These are phyloP conservation scores for Ustilago loliicola DNA, from an alignment of 1,284 basidiomycete species.

Conservation along the genomic window DNA sequence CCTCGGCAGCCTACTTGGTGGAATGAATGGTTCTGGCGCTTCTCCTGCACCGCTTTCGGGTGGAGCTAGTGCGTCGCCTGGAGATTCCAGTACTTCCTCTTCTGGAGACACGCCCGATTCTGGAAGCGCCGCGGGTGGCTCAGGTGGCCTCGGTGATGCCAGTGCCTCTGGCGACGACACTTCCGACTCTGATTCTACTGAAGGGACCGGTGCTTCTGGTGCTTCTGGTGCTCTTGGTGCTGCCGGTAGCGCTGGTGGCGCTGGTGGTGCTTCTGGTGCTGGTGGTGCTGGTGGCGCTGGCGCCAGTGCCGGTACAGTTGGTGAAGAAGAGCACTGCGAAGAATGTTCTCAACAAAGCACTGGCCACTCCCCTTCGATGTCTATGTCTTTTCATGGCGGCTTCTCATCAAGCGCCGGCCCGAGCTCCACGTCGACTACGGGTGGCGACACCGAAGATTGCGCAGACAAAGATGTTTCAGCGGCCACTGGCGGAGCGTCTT, in stretches of 20 bases:
- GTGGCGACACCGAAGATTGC: conserved; percentile 9
- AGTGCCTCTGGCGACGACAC: conserved; percentile 6
- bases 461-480: background rate
- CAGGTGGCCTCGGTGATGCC: conserved; percentile 17
- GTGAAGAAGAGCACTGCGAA: background rate
- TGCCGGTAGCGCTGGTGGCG: background rate
- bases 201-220: background rate
- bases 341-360: too few species aligned
- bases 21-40: background rate
- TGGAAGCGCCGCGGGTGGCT: background rate
- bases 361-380: background rate
- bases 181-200: background rate
- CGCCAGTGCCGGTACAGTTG: background rate
- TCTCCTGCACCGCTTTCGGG: background rate
- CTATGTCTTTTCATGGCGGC: too few species aligned
- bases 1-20: background rate
- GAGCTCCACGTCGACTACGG: background rate
- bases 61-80: background rate
- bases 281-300: conserved; percentile 7
- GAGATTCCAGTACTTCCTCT: background rate
- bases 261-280: conserved; percentile 21
- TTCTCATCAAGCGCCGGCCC: background rate
- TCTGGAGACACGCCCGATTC: too few species aligned
- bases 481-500: background rate
- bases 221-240: background rate